phyloP scores from a whole-genome alignment of 345 rosid genomes.

The Salix viminalis region DNA sequence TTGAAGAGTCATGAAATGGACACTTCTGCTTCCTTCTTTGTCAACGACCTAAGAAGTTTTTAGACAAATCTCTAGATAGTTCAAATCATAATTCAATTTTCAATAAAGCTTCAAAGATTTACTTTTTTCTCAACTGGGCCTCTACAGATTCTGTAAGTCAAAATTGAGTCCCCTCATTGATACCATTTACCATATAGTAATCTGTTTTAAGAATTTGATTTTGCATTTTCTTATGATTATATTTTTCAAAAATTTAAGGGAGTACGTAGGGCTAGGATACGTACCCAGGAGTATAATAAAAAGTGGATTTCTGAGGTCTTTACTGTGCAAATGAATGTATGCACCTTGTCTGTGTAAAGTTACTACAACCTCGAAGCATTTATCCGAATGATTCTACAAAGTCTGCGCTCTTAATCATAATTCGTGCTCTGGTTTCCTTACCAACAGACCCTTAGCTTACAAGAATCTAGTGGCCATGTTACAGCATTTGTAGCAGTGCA shows the following conservation, averaged over 20 bases:
- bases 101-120: neutral
- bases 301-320: no score
- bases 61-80: neutral
- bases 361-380: no score
- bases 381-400: neutral
- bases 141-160: neutral
- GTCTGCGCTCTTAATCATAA: neutral
- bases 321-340: no score
- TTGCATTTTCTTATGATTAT: neutral
- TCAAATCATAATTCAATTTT: no score
- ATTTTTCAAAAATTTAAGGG: no score
- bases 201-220: no score
- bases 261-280: neutral
- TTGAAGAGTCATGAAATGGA: conserved; percentile 25
- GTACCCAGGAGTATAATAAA: neutral
- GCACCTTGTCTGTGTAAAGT: no score
- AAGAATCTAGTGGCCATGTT: no score
- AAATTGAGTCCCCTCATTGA: neutral
- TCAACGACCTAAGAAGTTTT: neutral
- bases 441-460: no score
- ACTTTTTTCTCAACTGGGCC: neutral
- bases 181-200: neutral
- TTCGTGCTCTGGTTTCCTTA: neutral
- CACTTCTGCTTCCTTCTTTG: conserved; percentile 1
- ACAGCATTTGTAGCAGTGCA: no score